Base-by-base conservation (phyloP, 1,284 basidiomycete species). In the Cryptococcus amylolentus region DNA sequence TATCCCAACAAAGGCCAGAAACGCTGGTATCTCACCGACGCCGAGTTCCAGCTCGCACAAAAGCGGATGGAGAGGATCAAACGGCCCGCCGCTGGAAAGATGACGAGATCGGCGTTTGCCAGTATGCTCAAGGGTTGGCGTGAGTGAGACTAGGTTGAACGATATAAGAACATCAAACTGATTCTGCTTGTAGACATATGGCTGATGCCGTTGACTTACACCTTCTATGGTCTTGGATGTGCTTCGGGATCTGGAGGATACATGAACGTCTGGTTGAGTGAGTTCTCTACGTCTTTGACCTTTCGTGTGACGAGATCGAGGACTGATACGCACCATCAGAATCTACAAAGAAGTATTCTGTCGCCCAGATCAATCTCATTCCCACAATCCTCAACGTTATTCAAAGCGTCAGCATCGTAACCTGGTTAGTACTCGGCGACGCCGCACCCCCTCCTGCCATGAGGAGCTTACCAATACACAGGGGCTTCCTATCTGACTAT, bases 381-480 rank as follows among this genome's bases (percentile, higher is more conserved):
- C 56, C 56, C 13, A 57, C 56, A 1, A 49, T 57, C 51, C 37
- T 43, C 18, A 43, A 39, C 31, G 35, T 57, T 14, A 53, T 57
- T 18, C n/a, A n/a, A n/a, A n/a, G n/a, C n/a, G n/a, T n/a, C n/a
- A n/a, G n/a, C n/a, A n/a, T n/a, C n/a, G n/a, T n/a, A n/a, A n/a
- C n/a, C n/a, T n/a, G n/a, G n/a, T n/a, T n/a, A n/a, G n/a, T n/a
- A n/a, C n/a, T n/a, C n/a, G n/a, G n/a, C n/a, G n/a, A n/a, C n/a
- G 20, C 53, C 27, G 42, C 47, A 13, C 5, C 14, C 5, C 12
- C 4, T 41, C 13, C 40, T 13, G n/a, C n/a, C n/a, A n/a, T n/a
- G n/a, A n/a, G n/a, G n/a, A n/a, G n/a, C n/a, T n/a, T n/a, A n/a
- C n/a, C n/a, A n/a, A n/a, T n/a, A n/a, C n/a, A 16, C n/a, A 41